Percentiles rank a stretch among this genome's conserved stretches.
Conservation (phyloP, 2,329 filamentous ascomycete species). For the Proliferodiscus dingleyae region DNA sequence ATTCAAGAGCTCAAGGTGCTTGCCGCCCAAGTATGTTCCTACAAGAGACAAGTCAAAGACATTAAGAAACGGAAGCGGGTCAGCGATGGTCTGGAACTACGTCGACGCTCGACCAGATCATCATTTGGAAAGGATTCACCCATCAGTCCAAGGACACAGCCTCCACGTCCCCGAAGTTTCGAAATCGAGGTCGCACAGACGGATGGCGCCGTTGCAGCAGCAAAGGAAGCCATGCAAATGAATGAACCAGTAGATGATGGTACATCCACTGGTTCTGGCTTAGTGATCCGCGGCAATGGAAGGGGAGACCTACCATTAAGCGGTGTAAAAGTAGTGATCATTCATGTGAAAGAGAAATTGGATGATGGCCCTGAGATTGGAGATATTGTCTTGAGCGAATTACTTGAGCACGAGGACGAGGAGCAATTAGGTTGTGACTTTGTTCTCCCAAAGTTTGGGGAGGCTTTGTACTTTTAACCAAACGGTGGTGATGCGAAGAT, state of each 20-base stretch:
- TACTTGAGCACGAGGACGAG: constrained; percentile 56
- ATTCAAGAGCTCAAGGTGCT: constrained; percentile 72
- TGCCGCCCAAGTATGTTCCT: constrained; percentile 40
- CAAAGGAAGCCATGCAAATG: background rate
- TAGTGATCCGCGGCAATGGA: background rate
- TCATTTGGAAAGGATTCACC: constrained; percentile 1
- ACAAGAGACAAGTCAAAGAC: constrained; percentile 29
- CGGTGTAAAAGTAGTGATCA: constrained; percentile 78
- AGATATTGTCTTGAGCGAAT: constrained; percentile 65
- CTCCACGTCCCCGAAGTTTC: background rate
- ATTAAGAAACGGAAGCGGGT: constrained; percentile 63
- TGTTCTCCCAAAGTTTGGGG: constrained; percentile 62
- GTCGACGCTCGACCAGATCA: constrained; percentile 8
- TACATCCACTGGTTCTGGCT: background rate
- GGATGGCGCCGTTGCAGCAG: background rate
- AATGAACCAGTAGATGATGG: background rate
- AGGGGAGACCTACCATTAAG: constrained; percentile 43
- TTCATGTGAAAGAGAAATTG: constrained; percentile 88
- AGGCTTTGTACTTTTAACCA: constrained; percentile 42
- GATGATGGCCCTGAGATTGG: constrained; percentile 61
- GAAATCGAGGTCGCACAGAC: background rate
- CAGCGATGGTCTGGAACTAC: constrained; percentile 32
- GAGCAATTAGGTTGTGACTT: constrained; percentile 71
- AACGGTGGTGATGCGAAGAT: too few species aligned
- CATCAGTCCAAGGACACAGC: constrained; percentile 2